These are phyloP conservation scores for Kodamaea neixiangensis DNA, from an alignment of 805 yeast genomes.

Conservation along the genomic window DNA sequence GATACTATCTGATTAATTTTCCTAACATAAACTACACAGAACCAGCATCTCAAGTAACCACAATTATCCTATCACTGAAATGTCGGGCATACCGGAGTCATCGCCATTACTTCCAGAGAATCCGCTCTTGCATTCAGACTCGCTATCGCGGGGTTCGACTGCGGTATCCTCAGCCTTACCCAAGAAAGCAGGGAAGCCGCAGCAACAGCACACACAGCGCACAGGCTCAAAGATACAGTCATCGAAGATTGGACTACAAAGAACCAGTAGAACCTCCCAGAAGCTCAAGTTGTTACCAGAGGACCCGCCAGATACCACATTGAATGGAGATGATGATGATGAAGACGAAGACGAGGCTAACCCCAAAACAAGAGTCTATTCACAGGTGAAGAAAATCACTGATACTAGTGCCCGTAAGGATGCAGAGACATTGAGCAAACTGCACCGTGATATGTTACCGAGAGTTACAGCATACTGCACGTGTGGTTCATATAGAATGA, in stretches of 20 bases:
- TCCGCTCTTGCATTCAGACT: conserved; percentile 6
- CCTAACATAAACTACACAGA: background rate
- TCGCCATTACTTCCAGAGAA: conserved; percentile 9
- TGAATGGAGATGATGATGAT: conserved; percentile 18
- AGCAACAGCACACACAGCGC: conserved; percentile 3
- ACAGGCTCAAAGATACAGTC: conserved; percentile 31
- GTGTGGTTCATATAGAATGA: conserved; percentile 88
- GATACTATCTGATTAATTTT: background rate
- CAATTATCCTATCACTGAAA: conserved; percentile 1
- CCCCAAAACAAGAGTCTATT: conserved; percentile 56
- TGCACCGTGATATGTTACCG: conserved; percentile 80
- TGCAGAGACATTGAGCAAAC: conserved; percentile 90
- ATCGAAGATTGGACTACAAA: conserved; percentile 65
- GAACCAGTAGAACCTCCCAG: conserved; percentile 74
- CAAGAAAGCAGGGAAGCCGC: background rate
- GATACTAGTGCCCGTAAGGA: conserved; percentile 89
- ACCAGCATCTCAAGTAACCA: background rate
- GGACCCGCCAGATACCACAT: conserved; percentile 33
- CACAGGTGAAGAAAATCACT: conserved; percentile 80
- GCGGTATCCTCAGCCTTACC: conserved; percentile 9
- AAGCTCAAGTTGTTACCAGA: conserved; percentile 73
- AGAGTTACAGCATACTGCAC: conserved; percentile 97
- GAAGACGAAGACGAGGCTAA: conserved; percentile 35
- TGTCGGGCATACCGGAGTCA: conserved; percentile 4
- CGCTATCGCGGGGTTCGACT: background rate